Percentiles rank a stretch among this genome's conserved stretches.
These are phyloP conservation scores for Immersiporthe knoxdaviesiana DNA, from an alignment of 2,329 filamentous ascomycete species.

Conservation along the genomic window DNA sequence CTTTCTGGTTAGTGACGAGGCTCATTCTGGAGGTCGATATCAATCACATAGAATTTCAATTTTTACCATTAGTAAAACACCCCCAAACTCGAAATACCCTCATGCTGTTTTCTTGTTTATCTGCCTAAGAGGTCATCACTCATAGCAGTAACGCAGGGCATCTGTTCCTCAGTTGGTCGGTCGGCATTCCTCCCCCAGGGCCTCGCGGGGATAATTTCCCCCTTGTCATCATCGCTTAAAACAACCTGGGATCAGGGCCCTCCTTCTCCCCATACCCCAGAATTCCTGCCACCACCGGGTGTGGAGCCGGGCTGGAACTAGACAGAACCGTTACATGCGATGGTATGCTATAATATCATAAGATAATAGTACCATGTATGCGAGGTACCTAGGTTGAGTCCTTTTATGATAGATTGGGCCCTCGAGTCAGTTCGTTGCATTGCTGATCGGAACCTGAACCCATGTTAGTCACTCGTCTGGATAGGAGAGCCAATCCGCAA, in stretches of 20 bases:
- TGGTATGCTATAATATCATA: too few species aligned
- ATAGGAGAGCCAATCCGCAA: background rate
- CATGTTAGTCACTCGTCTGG: background rate
- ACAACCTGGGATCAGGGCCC: background rate
- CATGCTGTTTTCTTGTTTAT: too few species aligned
- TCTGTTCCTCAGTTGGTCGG: background rate
- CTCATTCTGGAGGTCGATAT: background rate
- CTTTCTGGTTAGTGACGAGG: background rate
- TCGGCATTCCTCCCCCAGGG: background rate
- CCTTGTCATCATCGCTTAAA: background rate
- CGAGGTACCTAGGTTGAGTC: background rate
- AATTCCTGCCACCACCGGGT: background rate
- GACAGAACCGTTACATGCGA: background rate
- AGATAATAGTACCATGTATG: background rate
- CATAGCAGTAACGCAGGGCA: too few species aligned
- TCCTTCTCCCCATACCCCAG: background rate
- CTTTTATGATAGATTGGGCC: background rate
- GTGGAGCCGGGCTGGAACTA: background rate
- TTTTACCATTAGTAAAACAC: background rate
- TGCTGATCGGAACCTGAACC: too few species aligned
- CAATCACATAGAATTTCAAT: background rate
- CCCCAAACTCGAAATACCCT: background rate
- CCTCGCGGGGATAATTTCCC: background rate
- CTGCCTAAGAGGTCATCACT: too few species aligned
- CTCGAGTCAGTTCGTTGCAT: background rate